Evolutionary conservation across 176 grass and related monocot species (phyloP), one percentile per base, ranked within the genome.

Genomic region (Oryza punctata): DNA sequence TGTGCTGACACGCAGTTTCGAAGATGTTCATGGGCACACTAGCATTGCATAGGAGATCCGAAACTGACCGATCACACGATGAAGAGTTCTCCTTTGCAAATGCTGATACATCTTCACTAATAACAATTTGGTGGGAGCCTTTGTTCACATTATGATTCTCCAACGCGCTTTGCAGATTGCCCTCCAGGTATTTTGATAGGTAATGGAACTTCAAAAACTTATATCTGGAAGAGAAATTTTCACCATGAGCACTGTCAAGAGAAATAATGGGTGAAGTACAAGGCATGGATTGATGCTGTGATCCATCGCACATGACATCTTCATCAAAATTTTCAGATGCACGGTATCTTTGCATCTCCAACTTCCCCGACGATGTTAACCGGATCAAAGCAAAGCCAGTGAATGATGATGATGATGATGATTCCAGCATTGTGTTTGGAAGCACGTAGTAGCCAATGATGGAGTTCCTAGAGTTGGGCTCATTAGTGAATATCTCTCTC

Each of bases 301-400:
- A 47, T 82, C 84, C 76, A 67, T 44, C 72, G 72, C 79, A 83
- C 27, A 52, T 49, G 49, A 82, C 78, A 41, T 75, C 38, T 69
- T 85, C 70, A 63, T 26, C 30, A 50, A 83, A 45, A 79, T 85
- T 72, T 38, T 23, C n/a, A 44, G 69, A 88, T 54, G 67, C 72
- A 60, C 30, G 15, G 49, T 93, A 98, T 65, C 37, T 89, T 85
- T 91, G 92, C 85, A 98, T 86, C 75, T 95, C 92, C 82, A 98
- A 85, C 73, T 72, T 98, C 72, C 95, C 89, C n/a, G 47, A 75
- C 46, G 83, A 82, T 65, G 67, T 91, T 65, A 98, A 67, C 21
- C 89, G 85, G 45, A 98, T 88, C 73, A 98, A 75, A 81, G 72
- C 78, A 94, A 98, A 95, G 14, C 87, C 89, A 73, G 49, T 5